These are phyloP conservation scores for Cystobasidium tubakii DNA, from an alignment of 768 basidiomycete species.

Conservation along the genomic window DNA sequence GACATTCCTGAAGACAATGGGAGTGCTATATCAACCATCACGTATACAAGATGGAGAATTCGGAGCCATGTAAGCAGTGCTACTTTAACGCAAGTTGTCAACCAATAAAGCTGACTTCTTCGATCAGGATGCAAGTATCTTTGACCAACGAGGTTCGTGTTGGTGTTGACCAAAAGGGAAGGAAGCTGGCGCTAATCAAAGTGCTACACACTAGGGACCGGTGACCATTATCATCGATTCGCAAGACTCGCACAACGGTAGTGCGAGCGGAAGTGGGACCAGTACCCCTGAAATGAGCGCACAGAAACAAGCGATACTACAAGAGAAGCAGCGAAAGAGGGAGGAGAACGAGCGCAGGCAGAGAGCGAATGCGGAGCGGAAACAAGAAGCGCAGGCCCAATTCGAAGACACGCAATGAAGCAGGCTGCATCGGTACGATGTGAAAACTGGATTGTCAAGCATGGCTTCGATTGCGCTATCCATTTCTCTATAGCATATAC, in stretches of 20 bases:
- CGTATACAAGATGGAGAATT: conserved; percentile 40
- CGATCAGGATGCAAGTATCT: conserved; percentile 42
- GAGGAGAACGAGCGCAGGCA: conserved; percentile 25
- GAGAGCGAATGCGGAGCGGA: conserved; percentile 12
- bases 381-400: neutral
- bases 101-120: neutral
- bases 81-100: neutral
- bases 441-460: too few relatives aligned
- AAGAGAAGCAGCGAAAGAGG: conserved; percentile 32
- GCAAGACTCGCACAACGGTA: neutral
- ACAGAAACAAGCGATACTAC: neutral
- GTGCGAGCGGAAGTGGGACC: conserved; percentile 3
- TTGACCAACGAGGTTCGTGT: conserved; percentile 45
- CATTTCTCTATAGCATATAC: too few relatives aligned
- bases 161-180: too few relatives aligned
- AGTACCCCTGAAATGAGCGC: neutral
- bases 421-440: neutral
- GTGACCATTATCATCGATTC: conserved; percentile 45
- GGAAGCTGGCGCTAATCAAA: too few relatives aligned
- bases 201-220: too few relatives aligned
- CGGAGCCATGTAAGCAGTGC: conserved; percentile 30
- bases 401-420: neutral
- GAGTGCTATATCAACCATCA: conserved; percentile 33
- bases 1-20: conserved; percentile 35
- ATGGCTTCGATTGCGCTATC: too few relatives aligned